Percentiles rank a stretch among this genome's conserved stretches.
These are phyloP conservation scores for Periconia macrospinosa DNA, from an alignment of 2,329 filamentous ascomycete genomes.

Conservation along the genomic window DNA sequence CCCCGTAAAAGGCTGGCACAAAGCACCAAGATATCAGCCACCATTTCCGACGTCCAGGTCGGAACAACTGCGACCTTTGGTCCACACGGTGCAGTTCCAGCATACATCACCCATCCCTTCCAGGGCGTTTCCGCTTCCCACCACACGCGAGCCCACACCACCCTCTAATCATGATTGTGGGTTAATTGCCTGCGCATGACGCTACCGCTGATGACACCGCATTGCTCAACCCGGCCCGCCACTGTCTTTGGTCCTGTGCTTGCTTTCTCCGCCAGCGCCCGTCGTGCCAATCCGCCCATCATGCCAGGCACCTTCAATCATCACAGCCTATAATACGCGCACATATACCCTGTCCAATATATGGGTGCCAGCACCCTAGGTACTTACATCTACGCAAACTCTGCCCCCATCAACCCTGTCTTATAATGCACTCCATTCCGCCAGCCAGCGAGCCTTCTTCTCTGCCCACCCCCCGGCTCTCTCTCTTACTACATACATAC, in stretches of 20 bases:
- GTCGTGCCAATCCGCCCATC: no score
- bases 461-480: no score
- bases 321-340: slow-evolving; percentile 27
- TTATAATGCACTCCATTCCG: neutral
- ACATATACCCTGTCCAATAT: slow-evolving; percentile 34
- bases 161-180: slow-evolving; percentile 8
- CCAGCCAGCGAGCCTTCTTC: neutral
- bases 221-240: no score
- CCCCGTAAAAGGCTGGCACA: neutral
- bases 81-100: no score
- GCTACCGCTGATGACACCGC: slow-evolving; percentile 5
- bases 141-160: slow-evolving; percentile 6
- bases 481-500: slow-evolving; percentile 9
- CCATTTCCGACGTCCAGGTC: slow-evolving; percentile 19
- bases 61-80: no score
- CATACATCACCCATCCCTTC: no score
- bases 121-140: no score
- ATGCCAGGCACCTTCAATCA: slow-evolving; percentile 20
- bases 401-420: no score
- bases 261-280: no score
- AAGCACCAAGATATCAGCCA: slow-evolving; percentile 1
- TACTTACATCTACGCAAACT: no score
- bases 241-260: no score
- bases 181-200: slow-evolving; percentile 16
- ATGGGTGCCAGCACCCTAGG: no score